Evolutionary conservation across 1,284 basidiomycete genomes (phyloP), one percentile per base, ranked within the genome.

Genomic region (Mycena citricolor): DNA sequence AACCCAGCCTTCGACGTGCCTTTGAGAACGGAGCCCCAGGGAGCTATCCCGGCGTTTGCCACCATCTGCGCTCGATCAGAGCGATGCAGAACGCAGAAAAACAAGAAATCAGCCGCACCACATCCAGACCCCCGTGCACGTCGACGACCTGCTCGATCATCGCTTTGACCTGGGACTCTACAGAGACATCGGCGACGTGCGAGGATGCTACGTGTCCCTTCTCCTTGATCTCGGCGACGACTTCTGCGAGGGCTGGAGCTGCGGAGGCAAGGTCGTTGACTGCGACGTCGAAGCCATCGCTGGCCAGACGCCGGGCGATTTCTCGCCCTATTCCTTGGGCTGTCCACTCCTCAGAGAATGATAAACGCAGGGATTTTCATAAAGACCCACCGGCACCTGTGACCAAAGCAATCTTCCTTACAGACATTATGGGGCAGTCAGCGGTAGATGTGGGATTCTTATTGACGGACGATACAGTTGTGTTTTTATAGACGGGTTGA

Each of bases 291-390:
- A 69, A 59, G 1, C 71, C 74, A 35, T 75, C 71, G 4, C 59
- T 52, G 2, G 73, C 70, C 4, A 75, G 61, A 1, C 67, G 60
- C 0, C 69, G 54, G 4, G 68, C 67, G 35, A 73, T 68, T 8
- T 65, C 64, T 21, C 62, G 58, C 0, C 73, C 73, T 17, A 75
- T 67, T 6, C 71, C 74, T 39, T 64, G 61, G 5, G 61, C 50
- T 48, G 16, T 4, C n/a, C n/a, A n/a, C n/a, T n/a, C n/a, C n/a
- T n/a, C n/a, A n/a, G n/a, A n/a, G n/a, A n/a, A n/a, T n/a, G n/a
- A n/a, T n/a, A n/a, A n/a, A n/a, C n/a, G n/a, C n/a, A n/a, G n/a
- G n/a, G n/a, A n/a, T n/a, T n/a, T n/a, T n/a, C n/a, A n/a, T n/a
- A n/a, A n/a, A n/a, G n/a, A n/a, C n/a, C n/a, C n/a, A n/a, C n/a